Evolutionary conservation across 306 rosid species (phyloP), one percentile per base, ranked within the genome.

Genomic region (Myrica gale): DNA sequence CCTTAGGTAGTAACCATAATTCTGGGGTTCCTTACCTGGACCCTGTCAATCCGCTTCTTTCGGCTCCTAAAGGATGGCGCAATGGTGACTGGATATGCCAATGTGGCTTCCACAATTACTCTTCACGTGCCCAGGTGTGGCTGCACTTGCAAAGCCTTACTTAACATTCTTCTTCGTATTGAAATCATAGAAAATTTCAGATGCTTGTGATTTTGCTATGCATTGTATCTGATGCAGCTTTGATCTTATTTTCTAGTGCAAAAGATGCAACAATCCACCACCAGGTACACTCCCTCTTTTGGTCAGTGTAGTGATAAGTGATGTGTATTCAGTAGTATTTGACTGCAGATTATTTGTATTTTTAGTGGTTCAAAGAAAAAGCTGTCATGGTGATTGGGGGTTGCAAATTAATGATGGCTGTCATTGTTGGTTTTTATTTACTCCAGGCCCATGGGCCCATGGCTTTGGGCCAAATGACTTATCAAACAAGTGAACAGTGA

Each of bases 61-160:
- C 89, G 32, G 82, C 74, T 74, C 90, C 87, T 6, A 95, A 88
- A 76, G 97, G 93, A 12, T 95, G 97, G 97, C 97, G 93, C 16
- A 88, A 74, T 82, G 99, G 99, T 46, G 99, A 95, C 75, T 95
- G 99, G 99, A 23, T 95, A 66, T 95, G 99, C 83, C 84, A 78
- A 80, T 95, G 97, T 72, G 96, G 99, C 74, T 95, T 95, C 78
- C 99, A 95, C 74, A 95, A 95, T 78, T 95, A 92, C 82, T 88
- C 95, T 4, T 95, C 97, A 47, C 94, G 93, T 50, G 84, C 88
- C n/a, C 93, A 95, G 91, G 99, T 95, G 69, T 73, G 82, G n/a
- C 52, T 73, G 67, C 48, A 9, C 50, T 66, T 20, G 45, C 57
- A 56, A 44, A 7, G 45, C 48, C 39, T 32, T 2, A 32, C 37